Conservation (phyloP, 495 filamentous ascomycete species). For the Podospora pseudocomata region DNA sequence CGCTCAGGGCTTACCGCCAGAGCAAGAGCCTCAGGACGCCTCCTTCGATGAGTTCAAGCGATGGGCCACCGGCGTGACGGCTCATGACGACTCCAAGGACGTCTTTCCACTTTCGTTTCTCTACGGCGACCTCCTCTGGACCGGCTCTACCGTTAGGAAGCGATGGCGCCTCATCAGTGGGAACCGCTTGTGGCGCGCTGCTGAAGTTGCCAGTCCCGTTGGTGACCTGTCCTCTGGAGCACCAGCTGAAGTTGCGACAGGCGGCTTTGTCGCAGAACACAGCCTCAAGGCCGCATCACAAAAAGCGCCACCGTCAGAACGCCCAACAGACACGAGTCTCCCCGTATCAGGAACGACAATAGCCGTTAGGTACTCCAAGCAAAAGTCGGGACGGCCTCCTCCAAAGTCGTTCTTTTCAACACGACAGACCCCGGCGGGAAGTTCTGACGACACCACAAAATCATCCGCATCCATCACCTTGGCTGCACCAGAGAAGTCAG, state of each 20-base stretch:
- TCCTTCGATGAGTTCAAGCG: slow-evolving; percentile 48
- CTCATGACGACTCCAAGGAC: slow-evolving; percentile 45
- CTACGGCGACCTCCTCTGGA: slow-evolving; percentile 55
- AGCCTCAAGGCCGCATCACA: not conserved
- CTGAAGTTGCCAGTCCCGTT: slow-evolving; percentile 9
- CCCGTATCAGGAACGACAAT: slow-evolving; percentile 16
- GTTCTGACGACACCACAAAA: slow-evolving; percentile 21
- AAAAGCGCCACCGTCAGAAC: slow-evolving; percentile 10
- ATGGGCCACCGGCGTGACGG: slow-evolving; percentile 51
- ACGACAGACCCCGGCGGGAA: slow-evolving; percentile 7
- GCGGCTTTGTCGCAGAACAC: slow-evolving; percentile 18
- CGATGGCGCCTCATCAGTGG: slow-evolving; percentile 56
- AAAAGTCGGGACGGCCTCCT: not conserved
- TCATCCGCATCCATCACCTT: slow-evolving; percentile 21
- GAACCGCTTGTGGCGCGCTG: slow-evolving; percentile 21
- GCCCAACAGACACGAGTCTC: slow-evolving; percentile 12
- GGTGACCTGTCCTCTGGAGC: slow-evolving; percentile 20
- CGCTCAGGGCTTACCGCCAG: slow-evolving; percentile 21
- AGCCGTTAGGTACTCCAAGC: not conserved
- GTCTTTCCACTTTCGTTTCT: slow-evolving; percentile 50
- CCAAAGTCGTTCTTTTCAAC: not conserved
- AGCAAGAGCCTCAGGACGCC: slow-evolving; percentile 2
- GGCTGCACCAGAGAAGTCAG: slow-evolving; percentile 20
- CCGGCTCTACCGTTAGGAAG: slow-evolving; percentile 55
- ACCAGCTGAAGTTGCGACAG: slow-evolving; percentile 22